phyloP scores from a whole-genome alignment of 352 stramenopile species.

The Phytophthora megakarya region DNA sequence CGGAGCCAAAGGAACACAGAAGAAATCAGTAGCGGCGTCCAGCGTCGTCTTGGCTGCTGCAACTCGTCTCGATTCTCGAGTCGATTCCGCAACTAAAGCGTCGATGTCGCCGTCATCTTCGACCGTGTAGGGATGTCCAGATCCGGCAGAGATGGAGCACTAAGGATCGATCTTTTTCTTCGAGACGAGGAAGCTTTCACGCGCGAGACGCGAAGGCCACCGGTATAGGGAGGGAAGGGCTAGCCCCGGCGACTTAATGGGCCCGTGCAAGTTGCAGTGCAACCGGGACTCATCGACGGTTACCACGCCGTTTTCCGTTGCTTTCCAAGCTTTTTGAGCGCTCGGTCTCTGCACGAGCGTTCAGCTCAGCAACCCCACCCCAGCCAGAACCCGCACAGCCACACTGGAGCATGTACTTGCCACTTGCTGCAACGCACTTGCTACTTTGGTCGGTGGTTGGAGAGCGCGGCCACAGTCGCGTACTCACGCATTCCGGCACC shows the following conservation, averaged over 20 bases:
- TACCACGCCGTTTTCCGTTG: constrained; percentile 24
- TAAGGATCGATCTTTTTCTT: constrained; percentile 11
- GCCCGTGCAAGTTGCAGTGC: constrained; percentile 6
- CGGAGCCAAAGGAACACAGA: constrained; percentile 29
- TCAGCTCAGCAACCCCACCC: constrained; percentile 36
- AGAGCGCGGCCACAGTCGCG: constrained; percentile 24
- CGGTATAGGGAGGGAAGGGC: constrained; percentile 23
- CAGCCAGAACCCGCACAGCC: constrained; percentile 38
- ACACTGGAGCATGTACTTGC: constrained; percentile 39
- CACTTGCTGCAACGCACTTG: constrained; percentile 50
- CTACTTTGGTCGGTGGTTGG: constrained; percentile 42
- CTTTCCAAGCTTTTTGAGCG: constrained; percentile 24
- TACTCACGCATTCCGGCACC: constrained; percentile 5
- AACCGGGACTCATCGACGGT: constrained; percentile 23
- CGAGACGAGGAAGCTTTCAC: constrained; percentile 16
- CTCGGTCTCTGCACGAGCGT: constrained; percentile 41
- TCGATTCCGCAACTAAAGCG: constrained; percentile 9
- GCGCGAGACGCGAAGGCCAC: constrained; percentile 6
- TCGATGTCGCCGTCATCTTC: not conserved
- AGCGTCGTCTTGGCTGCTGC: not conserved
- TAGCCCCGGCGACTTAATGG: constrained; percentile 11
- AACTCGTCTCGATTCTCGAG: constrained; percentile 9
- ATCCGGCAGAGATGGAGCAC: constrained; percentile 17
- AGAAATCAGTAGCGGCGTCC: constrained; percentile 30
- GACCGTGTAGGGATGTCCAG: not conserved